Percentiles rank a stretch among this genome's conserved stretches.
Conservation (phyloP, 2,329 filamentous ascomycete species). For the Fusarium brachygibbosum region DNA sequence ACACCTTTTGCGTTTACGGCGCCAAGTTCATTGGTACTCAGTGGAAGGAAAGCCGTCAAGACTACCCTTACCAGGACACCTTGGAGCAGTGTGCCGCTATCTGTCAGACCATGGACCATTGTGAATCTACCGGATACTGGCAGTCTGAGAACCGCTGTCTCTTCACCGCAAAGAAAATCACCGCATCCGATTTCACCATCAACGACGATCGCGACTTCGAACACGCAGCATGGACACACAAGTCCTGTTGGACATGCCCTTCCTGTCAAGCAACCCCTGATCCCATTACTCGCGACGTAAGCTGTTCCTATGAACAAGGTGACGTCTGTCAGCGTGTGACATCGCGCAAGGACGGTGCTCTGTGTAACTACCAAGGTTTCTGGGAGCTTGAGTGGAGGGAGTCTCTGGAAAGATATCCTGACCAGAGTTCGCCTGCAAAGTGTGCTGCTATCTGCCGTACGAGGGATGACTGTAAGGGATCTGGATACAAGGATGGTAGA, state of each 20-base stretch:
- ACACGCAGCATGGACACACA: conserved; percentile 4
- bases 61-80: not conserved
- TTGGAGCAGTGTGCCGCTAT: not conserved
- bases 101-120: not conserved
- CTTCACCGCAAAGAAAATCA: not conserved
- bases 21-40: not conserved
- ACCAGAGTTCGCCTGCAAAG: conserved; percentile 12
- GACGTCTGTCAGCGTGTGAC: conserved; percentile 1
- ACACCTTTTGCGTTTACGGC: not conserved
- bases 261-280: not conserved
- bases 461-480: conserved; percentile 2
- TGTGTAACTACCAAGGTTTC: conserved; percentile 1
- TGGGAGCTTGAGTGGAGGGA: not conserved
- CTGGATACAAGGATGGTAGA: conserved; percentile 8
- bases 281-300: not conserved
- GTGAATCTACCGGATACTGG: not conserved
- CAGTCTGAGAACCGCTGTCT: not conserved
- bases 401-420: not conserved
- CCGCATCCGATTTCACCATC: not conserved
- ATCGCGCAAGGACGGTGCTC: not conserved
- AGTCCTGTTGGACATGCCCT: conserved; percentile 12
- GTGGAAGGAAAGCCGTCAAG: not conserved
- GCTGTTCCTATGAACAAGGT: conserved; percentile 4
- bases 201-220: not conserved
- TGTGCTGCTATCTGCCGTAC: conserved; percentile 19